Conservation (phyloP, 495 filamentous ascomycete genomes). For the Penicillium arizonense region DNA sequence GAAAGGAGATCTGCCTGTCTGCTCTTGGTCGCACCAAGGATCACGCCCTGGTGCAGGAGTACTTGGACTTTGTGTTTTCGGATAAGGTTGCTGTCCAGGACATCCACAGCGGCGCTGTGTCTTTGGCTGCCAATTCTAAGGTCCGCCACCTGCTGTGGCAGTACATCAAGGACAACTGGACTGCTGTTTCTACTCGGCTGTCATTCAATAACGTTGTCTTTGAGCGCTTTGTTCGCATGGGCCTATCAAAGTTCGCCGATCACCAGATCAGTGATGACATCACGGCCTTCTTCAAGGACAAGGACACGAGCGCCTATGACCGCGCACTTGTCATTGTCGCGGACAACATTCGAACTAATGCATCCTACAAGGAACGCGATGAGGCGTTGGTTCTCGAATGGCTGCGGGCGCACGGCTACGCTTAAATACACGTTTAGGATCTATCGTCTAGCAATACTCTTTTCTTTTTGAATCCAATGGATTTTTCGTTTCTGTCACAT, state of each 20-base stretch:
- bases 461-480: neutral
- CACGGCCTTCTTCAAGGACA: conserved; percentile 74
- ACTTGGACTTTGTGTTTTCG: conserved; percentile 78
- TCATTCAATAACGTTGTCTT: conserved; percentile 80
- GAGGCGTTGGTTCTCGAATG: conserved; percentile 65
- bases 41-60: conserved; percentile 62
- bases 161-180: conserved; percentile 80
- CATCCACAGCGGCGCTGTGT: conserved; percentile 73
- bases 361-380: conserved; percentile 75
- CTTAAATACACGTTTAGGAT: conserved; percentile 17
- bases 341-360: conserved; percentile 77
- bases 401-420: conserved; percentile 64
- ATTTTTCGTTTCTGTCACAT: neutral
- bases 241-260: conserved; percentile 74
- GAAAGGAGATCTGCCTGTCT: conserved; percentile 78
- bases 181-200: conserved; percentile 61
- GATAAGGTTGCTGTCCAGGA: conserved; percentile 77
- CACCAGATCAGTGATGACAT: conserved; percentile 72
- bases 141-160: conserved; percentile 74
- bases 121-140: conserved; percentile 68
- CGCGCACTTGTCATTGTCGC: conserved; percentile 73
- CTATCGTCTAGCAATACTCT: neutral
- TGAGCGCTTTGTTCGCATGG: conserved; percentile 79
- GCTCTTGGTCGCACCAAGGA: conserved; percentile 74
- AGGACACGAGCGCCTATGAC: conserved; percentile 78